Evolutionary conservation across 2,329 filamentous ascomycete genomes (phyloP).

Genomic region (Lachnellula hyalina): DNA sequence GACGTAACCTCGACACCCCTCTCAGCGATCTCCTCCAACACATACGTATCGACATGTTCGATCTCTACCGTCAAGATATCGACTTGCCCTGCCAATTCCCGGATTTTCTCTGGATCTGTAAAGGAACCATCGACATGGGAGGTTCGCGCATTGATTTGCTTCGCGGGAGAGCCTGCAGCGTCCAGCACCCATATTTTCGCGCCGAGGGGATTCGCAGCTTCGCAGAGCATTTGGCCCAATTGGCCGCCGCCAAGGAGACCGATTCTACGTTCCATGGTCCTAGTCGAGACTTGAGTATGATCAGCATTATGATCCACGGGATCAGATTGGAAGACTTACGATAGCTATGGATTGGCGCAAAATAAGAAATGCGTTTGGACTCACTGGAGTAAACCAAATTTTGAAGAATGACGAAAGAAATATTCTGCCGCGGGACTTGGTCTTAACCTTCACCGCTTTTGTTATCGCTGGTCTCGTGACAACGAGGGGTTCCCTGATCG

Average conservation of each 20-base stretch:
- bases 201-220: conserved; percentile 74
- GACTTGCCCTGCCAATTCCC: conserved; percentile 67
- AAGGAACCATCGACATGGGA: conserved; percentile 82
- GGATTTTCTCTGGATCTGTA: conserved; percentile 74
- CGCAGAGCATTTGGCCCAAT: conserved; percentile 88
- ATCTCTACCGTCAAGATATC: conserved; percentile 91
- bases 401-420: too few species aligned
- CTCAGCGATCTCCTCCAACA: conserved; percentile 75
- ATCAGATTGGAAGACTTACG: too few species aligned
- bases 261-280: conserved; percentile 26
- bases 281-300: too few species aligned
- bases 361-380: too few species aligned
- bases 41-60: conserved; percentile 87
- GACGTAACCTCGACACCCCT: conserved; percentile 51
- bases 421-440: too few species aligned
- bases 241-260: conserved; percentile 61
- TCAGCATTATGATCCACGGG: too few species aligned
- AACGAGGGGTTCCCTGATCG: too few species aligned
- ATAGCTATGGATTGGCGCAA: too few species aligned
- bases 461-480: too few species aligned
- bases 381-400: too few species aligned
- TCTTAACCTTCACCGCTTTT: too few species aligned
- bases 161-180: conserved; percentile 70
- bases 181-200: conserved; percentile 79
- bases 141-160: conserved; percentile 73